phyloP scores from a whole-genome alignment of 192 early-diverging fungal species.

The Jimgerdemannia lactiflua region DNA sequence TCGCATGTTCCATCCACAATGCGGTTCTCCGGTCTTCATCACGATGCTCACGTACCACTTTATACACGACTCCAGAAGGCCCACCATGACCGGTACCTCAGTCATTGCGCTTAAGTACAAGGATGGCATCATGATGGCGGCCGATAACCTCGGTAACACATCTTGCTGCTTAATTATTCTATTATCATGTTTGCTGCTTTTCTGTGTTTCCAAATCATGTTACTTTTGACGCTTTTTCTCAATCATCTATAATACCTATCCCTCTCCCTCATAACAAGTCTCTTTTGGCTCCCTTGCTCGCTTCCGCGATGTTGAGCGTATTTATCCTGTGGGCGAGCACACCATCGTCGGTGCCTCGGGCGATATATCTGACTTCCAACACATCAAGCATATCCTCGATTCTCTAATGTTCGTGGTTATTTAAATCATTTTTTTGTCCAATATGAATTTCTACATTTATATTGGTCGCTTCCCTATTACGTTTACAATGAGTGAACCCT shows the following conservation, averaged over 20 bases:
- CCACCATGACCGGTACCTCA: slow-evolving; percentile 92
- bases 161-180: background rate
- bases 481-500: no score
- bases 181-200: no score
- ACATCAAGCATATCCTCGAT: slow-evolving; percentile 82
- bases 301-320: slow-evolving; percentile 86
- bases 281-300: slow-evolving; percentile 94
- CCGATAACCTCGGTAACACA: slow-evolving; percentile 79
- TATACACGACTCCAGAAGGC: slow-evolving; percentile 64
- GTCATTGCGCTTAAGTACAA: slow-evolving; percentile 94
- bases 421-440: no score
- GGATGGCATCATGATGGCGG: slow-evolving; percentile 95
- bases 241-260: slow-evolving; percentile 1
- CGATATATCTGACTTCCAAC: slow-evolving; percentile 94
- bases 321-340: slow-evolving; percentile 73
- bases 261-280: no score
- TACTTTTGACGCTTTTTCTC: background rate
- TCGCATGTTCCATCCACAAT: background rate
- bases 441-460: background rate
- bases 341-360: slow-evolving; percentile 92
- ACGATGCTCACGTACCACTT: no score
- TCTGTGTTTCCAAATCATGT: background rate
- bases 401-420: slow-evolving; percentile 70
- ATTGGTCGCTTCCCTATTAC: background rate
- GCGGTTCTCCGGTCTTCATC: slow-evolving; percentile 2